A percentile compares a stretch with the other conserved stretches of the same genome.
Conservation (phyloP, 352 stramenopile genomes). For the Pythium grandisporangium region DNA sequence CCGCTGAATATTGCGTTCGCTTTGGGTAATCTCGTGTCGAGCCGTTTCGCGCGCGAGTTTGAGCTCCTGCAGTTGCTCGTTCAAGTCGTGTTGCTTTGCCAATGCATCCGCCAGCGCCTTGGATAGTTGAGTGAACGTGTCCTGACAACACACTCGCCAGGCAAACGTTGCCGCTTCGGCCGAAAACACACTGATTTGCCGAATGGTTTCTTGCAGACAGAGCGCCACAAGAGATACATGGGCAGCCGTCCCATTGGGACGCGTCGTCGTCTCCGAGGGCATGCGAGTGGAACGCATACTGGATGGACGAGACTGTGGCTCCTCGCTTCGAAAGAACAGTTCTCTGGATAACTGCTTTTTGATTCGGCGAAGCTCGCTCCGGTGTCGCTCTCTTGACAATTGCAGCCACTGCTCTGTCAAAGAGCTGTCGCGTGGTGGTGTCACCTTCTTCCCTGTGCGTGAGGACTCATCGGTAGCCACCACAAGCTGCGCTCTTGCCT, state of each 20-base stretch:
- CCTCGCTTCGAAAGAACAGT: no score
- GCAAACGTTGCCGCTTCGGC: constrained; percentile 20
- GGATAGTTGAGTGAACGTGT: constrained; percentile 9
- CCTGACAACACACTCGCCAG: constrained; percentile 16
- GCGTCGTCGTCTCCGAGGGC: background rate
- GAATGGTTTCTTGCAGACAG: constrained; percentile 27
- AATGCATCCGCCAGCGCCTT: constrained; percentile 7
- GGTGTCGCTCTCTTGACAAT: background rate
- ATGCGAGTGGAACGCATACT: no score
- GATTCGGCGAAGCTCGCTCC: constrained; percentile 6
- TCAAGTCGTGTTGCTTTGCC: background rate
- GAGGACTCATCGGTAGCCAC: no score
- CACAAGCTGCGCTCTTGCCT: constrained; percentile 4
- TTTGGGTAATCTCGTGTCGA: constrained; percentile 12
- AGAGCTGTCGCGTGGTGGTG: background rate
- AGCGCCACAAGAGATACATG: constrained; percentile 21
- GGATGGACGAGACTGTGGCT: no score
- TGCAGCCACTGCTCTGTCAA: constrained; percentile 11
- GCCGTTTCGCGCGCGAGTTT: constrained; percentile 12
- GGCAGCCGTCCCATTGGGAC: background rate
- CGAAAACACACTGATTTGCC: constrained; percentile 20
- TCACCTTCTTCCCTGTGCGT: no score
- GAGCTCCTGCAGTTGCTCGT: constrained; percentile 13
- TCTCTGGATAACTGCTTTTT: constrained; percentile 7
- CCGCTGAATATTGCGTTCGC: constrained; percentile 21